phyloP scores from a whole-genome alignment of 768 basidiomycete genomes.

The Lentinus tigrinus region DNA sequence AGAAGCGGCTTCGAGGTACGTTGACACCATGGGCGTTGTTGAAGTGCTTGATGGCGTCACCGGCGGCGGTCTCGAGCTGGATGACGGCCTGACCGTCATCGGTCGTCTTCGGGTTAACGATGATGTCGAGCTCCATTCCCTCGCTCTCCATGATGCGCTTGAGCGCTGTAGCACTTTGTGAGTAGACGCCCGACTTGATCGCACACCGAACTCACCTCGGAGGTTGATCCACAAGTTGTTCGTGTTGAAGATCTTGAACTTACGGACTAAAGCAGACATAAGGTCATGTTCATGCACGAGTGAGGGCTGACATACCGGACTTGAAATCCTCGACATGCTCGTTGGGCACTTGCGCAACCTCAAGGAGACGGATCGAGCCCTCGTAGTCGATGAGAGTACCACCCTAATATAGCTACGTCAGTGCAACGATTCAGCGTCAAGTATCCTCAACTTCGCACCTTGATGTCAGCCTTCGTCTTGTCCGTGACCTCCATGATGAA shows the following conservation, averaged over 20 bases:
- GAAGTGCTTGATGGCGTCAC: slow-evolving; percentile 94
- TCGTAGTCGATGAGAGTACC: slow-evolving; percentile 92
- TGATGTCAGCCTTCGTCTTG: slow-evolving; percentile 89
- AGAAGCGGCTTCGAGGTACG: slow-evolving; percentile 91
- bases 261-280: slow-evolving; percentile 62
- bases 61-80: slow-evolving; percentile 59
- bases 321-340: slow-evolving; percentile 97
- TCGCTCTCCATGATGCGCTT: slow-evolving; percentile 89
- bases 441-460: slow-evolving; percentile 35
- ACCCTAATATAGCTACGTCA: slow-evolving; percentile 42
- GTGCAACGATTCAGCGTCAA: background rate
- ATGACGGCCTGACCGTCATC: slow-evolving; percentile 87
- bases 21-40: slow-evolving; percentile 90
- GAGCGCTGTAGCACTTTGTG: slow-evolving; percentile 56
- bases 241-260: slow-evolving; percentile 94
- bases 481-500: slow-evolving; percentile 96
- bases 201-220: slow-evolving; percentile 45
- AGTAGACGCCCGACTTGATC: slow-evolving; percentile 27
- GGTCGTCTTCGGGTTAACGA: slow-evolving; percentile 86
- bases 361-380: slow-evolving; percentile 82
- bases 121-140: slow-evolving; percentile 90
- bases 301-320: slow-evolving; percentile 55
- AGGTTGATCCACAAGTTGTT: slow-evolving; percentile 83
- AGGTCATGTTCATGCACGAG: slow-evolving; percentile 45
- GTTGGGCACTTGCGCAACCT: slow-evolving; percentile 92